A percentile compares a stretch with the other conserved stretches of the same genome.
Conservation (phyloP, 2,329 filamentous ascomycete species). For the Aspergillus melleus region DNA sequence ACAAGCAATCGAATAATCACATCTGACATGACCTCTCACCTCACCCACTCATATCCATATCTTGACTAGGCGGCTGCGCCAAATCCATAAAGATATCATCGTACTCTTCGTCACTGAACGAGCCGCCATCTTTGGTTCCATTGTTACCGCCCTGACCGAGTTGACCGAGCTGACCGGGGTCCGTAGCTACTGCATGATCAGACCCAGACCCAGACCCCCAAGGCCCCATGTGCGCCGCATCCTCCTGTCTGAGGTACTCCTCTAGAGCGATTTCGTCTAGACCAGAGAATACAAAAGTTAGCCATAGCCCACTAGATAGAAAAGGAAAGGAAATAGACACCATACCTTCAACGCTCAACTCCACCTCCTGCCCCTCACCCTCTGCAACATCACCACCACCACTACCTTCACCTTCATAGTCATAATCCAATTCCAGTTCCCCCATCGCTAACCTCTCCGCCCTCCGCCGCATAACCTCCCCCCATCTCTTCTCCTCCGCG, state of each 20-base stretch:
- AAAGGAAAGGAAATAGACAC: neutral
- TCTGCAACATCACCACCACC: neutral
- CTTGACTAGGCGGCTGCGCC: conserved; percentile 40
- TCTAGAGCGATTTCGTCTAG: conserved; percentile 32
- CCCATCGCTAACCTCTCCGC: conserved; percentile 27
- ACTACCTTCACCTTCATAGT: neutral
- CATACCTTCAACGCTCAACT: neutral
- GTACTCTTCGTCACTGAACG: conserved; percentile 58
- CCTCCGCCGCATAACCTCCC: conserved; percentile 37
- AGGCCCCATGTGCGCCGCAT: conserved; percentile 34
- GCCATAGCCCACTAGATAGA: neutral
- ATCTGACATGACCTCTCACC: too few species aligned
- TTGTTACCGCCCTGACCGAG: neutral
- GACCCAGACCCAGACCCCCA: neutral
- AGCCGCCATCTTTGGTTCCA: conserved; percentile 7
- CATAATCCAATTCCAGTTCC: conserved; percentile 17
- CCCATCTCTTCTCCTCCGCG: conserved; percentile 40
- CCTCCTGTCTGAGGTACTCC: conserved; percentile 37
- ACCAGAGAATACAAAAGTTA: conserved; percentile 20
- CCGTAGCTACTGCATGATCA: neutral
- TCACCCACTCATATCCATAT: conserved; percentile 38
- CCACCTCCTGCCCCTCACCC: neutral
- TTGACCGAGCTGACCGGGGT: neutral
- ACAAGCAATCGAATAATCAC: neutral
- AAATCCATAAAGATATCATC: conserved; percentile 66